A percentile compares a stretch with the other conserved stretches of the same genome.
Conservation (phyloP, 768 basidiomycete species). For the Pisolithus orientalis region DNA sequence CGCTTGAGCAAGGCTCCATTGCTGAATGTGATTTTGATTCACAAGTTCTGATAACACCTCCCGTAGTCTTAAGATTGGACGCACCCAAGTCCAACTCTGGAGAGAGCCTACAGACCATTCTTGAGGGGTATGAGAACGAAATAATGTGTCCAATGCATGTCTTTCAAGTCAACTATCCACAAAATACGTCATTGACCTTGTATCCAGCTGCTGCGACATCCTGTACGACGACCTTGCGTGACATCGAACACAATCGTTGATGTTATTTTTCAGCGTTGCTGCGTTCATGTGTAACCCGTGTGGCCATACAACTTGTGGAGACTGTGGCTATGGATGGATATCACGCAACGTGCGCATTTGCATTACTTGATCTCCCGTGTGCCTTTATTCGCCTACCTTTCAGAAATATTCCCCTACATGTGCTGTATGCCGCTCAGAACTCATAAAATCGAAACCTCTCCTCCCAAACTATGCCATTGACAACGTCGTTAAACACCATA, state of each 20-base stretch:
- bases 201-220: slow-evolving; percentile 60
- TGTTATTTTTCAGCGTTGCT: slow-evolving; percentile 41
- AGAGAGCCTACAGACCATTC: slow-evolving; percentile 19
- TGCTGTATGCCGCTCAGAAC: slow-evolving; percentile 50
- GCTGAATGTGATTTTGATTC: background rate
- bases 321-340: slow-evolving; percentile 60
- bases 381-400: slow-evolving; percentile 1
- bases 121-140: slow-evolving; percentile 56
- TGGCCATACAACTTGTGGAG: slow-evolving; percentile 68
- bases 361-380: background rate
- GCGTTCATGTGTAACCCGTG: slow-evolving; percentile 64
- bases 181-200: slow-evolving; percentile 3
- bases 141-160: slow-evolving; percentile 68
- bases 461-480: slow-evolving; percentile 63
- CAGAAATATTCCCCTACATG: slow-evolving; percentile 44
- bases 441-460: slow-evolving; percentile 39
- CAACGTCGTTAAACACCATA: slow-evolving; percentile 52
- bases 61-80: too few species aligned
- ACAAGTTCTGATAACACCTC: too few species aligned
- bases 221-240: slow-evolving; percentile 40
- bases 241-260: background rate
- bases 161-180: slow-evolving; percentile 6
- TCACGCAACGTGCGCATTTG: slow-evolving; percentile 38
- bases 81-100: slow-evolving; percentile 22
- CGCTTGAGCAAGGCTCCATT: slow-evolving; percentile 2